These are phyloP conservation scores for Xylariaceae sp. DNA, from an alignment of 2,329 filamentous ascomycete species.

Conservation along the genomic window DNA sequence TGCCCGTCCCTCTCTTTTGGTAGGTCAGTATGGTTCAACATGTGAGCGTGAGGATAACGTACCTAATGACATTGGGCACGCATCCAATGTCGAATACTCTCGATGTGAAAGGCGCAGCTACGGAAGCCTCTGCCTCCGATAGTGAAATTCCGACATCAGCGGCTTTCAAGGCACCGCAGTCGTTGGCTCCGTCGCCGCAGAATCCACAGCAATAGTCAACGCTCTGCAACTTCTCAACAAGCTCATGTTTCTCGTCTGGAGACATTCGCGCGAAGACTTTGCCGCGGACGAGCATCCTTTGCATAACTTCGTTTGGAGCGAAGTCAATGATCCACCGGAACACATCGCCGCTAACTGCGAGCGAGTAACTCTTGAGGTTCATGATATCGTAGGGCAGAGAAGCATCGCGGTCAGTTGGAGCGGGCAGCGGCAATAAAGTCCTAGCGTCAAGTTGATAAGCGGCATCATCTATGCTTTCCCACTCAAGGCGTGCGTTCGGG, in stretches of 20 bases:
- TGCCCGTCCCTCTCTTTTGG: conserved; percentile 76
- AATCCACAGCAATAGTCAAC: conserved; percentile 95
- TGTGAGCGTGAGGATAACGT: conserved; percentile 24
- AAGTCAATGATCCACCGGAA: conserved; percentile 97
- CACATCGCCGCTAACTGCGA: conserved; percentile 88
- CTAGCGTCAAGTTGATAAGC: conserved; percentile 74
- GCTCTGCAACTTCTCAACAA: conserved; percentile 94
- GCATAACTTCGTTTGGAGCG: conserved; percentile 74
- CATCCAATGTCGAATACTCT: conserved; percentile 95
- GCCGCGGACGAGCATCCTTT: conserved; percentile 81
- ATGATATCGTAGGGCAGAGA: conserved; percentile 83
- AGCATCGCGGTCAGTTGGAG: conserved; percentile 69
- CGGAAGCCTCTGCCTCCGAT: conserved; percentile 94
- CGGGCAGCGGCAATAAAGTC: conserved; percentile 73
- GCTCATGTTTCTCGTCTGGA: conserved; percentile 95
- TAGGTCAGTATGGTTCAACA: background rate
- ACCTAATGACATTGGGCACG: conserved; percentile 86
- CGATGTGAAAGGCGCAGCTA: conserved; percentile 96
- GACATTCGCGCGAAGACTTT: conserved; percentile 98
- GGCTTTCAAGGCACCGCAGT: conserved; percentile 94
- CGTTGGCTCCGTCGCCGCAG: conserved; percentile 95
- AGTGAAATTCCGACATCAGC: conserved; percentile 96
- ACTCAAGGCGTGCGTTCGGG: conserved; percentile 69
- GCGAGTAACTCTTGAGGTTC: conserved; percentile 78
- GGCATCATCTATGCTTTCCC: conserved; percentile 93